Conservation (phyloP, 805 yeast genomes). For the Schizosaccharomyces octosporus region DNA sequence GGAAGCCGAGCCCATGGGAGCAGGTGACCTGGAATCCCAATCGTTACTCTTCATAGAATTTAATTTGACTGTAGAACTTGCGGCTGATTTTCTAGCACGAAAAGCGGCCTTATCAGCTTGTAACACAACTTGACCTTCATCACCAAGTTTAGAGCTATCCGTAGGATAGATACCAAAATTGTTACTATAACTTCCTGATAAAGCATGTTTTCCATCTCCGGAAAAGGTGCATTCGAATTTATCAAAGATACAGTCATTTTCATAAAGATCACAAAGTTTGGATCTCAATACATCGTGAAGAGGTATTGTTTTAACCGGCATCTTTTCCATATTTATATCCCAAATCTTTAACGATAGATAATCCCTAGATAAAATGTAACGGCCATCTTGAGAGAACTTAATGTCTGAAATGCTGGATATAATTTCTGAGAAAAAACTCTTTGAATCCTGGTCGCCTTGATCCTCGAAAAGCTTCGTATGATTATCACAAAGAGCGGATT, state of each 20-base stretch:
- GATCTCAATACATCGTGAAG: conserved; percentile 89
- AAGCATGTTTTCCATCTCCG: conserved; percentile 74
- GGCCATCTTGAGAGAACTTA: conserved; percentile 73
- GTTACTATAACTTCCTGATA: conserved; percentile 94
- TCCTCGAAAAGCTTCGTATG: conserved; percentile 66
- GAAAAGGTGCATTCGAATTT: conserved; percentile 89
- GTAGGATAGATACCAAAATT: conserved; percentile 85
- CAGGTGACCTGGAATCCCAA: conserved; percentile 6
- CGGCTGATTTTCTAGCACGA: conserved; percentile 45
- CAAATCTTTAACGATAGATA: conserved; percentile 92
- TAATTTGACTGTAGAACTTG: background rate
- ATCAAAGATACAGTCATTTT: conserved; percentile 93
- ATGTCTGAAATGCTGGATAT: conserved; percentile 86
- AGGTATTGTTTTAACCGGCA: conserved; percentile 80
- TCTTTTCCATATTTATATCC: conserved; percentile 93
- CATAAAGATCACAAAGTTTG: conserved; percentile 87
- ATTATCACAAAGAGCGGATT: conserved; percentile 75
- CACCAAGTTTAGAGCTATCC: conserved; percentile 14
- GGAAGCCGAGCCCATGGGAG: conserved; percentile 21
- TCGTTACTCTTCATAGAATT: conserved; percentile 9
- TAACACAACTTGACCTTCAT: conserved; percentile 44
- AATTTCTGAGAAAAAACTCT: conserved; percentile 90
- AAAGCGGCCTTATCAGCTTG: conserved; percentile 97
- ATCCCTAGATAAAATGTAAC: conserved; percentile 89
- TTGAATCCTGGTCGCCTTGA: conserved; percentile 71